These are phyloP conservation scores for Pseudogymnoascus verrucosus DNA, from an alignment of 2,329 filamentous ascomycete genomes.

Conservation along the genomic window DNA sequence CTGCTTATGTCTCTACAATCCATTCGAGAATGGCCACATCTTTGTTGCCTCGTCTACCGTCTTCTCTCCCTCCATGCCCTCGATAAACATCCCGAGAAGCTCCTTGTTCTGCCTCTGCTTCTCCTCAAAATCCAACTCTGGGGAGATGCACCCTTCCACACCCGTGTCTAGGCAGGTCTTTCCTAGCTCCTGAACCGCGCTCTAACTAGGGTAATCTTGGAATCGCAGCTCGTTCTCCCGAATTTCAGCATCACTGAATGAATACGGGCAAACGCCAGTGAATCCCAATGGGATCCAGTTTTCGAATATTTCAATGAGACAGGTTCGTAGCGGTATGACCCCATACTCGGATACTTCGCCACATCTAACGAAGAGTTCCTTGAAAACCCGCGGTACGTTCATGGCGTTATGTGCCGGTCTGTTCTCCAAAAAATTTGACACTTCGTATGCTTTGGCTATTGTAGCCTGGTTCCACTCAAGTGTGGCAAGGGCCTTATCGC, in stretches of 20 bases:
- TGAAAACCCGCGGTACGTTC: neutral
- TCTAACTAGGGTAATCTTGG: neutral
- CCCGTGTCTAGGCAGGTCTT: neutral
- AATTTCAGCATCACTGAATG: neutral
- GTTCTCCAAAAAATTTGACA: neutral
- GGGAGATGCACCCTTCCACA: neutral
- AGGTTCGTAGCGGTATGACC: neutral
- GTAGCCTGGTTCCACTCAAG: neutral
- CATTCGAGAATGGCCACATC: neutral
- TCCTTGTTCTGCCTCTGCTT: neutral
- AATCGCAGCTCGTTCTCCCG: neutral
- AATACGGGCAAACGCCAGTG: neutral
- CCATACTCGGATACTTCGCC: neutral
- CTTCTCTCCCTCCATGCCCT: neutral
- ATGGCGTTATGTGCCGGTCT: neutral
- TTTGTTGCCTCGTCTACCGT: neutral
- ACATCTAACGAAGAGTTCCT: neutral
- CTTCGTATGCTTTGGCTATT: neutral
- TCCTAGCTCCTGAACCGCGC: neutral
- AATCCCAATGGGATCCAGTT: neutral
- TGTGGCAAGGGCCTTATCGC: slow-evolving; percentile 13
- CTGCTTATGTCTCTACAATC: neutral
- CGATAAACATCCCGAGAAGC: neutral
- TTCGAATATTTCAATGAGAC: neutral
- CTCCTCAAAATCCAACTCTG: neutral